Evolutionary conservation across 208 protist genomes (phyloP), one percentile per base, ranked within the genome.

Genomic region (Blastocrithidia nonstop): DNA sequence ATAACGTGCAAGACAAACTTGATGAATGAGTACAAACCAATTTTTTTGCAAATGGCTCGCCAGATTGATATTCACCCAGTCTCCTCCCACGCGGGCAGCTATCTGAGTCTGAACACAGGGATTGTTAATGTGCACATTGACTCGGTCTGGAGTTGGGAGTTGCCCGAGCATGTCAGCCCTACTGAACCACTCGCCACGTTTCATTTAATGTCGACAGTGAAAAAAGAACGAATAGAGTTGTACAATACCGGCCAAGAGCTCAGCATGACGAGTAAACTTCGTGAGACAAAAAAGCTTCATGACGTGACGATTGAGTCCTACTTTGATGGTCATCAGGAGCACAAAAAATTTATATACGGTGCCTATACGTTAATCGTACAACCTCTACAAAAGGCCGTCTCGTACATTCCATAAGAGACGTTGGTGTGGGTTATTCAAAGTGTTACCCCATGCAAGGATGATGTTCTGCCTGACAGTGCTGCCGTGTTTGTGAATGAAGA

Each of bases 1-100:
- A 77, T 88, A n/a, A 88, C 80, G 70, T 56, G 61, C 49, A 76
- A 59, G 41, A 63, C 66, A n/a, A 63, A 51, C 28, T 62, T 77
- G 2, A 71, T 82, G 66, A 55, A 63, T 23, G 39, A 71, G 38
- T 68, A 77, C 54, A 67, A 56, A 21, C 45, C 50, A n/a, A 57
- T 64, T 19, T 78, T 87, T 50, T 56, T 79, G 54, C 53, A 87
- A 29, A 65, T 83, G 4, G 77, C 73, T 17, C 57, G 58, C n/a
- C 47, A 64, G 42, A 61, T 68, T 11, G 25, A 48, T 2, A 46
- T 87, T 32, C 65, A 31, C 0, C 52, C 67, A 15, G 55, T 73
- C 55, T 48, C 57, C 5, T 57, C 55, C 41, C 61, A 54, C 15
- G 29, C 11, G 11, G 29, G 29, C 29, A 67, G 69, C 27, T 67